Conservation (phyloP, 768 basidiomycete genomes). For the Kwoniella bestiolae region DNA sequence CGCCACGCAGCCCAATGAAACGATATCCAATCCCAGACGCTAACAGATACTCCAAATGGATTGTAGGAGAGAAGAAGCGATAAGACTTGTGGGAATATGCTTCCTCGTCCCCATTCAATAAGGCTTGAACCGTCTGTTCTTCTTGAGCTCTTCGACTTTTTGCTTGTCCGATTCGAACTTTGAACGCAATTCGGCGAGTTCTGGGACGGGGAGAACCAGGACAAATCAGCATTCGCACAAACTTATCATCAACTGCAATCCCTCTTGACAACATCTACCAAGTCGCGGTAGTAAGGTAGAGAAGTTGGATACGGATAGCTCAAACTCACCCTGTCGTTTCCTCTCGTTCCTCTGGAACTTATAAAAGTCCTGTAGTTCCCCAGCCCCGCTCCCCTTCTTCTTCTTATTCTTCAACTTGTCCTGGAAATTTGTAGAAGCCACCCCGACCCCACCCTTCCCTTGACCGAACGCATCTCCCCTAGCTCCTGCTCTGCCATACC, state of each 20-base stretch:
- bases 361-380: constrained; percentile 68
- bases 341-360: constrained; percentile 88
- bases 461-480: constrained; percentile 65
- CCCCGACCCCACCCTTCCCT: constrained; percentile 74
- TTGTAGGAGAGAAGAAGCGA: no score
- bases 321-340: constrained; percentile 73
- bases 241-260: not conserved
- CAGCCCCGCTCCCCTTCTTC: constrained; percentile 67
- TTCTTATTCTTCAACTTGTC: constrained; percentile 51
- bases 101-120: constrained; percentile 72
- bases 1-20: no score
- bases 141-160: constrained; percentile 77
- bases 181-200: constrained; percentile 67
- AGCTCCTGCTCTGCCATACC: constrained; percentile 84
- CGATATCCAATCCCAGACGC: no score
- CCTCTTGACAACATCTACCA: constrained; percentile 1
- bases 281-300: not conserved
- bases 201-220: constrained; percentile 53
- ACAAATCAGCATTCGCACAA: not conserved
- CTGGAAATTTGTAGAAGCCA: constrained; percentile 67
- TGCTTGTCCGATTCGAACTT: constrained; percentile 89
- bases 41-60: no score
- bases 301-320: not conserved
- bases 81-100: no score
- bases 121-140: constrained; percentile 80